Conservation (phyloP, 441 rosid genomes). For the Francoa sonchifolia region DNA sequence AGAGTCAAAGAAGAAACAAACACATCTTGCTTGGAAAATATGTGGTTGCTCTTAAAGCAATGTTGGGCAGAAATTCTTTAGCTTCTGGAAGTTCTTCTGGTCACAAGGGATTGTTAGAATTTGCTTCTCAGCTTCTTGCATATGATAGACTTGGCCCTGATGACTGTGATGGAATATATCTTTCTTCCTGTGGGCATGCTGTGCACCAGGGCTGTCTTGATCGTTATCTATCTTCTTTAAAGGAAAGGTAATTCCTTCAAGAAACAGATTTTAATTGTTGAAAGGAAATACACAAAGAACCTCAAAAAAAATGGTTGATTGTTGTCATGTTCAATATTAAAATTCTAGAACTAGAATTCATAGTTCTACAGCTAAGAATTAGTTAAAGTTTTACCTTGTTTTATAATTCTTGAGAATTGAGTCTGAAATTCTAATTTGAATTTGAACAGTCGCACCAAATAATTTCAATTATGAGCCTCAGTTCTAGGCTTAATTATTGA, state of each 20-base stretch:
- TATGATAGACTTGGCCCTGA: slow-evolving; percentile 65
- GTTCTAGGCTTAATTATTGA: too few relatives aligned
- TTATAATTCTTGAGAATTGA: too few relatives aligned
- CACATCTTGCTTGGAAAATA: slow-evolving; percentile 36
- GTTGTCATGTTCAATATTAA: too few relatives aligned
- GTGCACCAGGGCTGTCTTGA: slow-evolving; percentile 91
- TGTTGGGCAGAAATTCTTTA: slow-evolving; percentile 26
- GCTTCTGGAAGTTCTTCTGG: slow-evolving; percentile 28
- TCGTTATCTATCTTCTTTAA: slow-evolving; percentile 71
- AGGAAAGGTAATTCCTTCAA: slow-evolving; percentile 56
- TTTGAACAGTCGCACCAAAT: too few relatives aligned
- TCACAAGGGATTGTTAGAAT: slow-evolving; percentile 20
- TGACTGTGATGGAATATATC: slow-evolving; percentile 80
- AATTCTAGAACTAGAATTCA: too few relatives aligned
- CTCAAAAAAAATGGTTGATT: too few relatives aligned
- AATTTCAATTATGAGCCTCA: too few relatives aligned
- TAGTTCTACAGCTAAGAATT: too few relatives aligned
- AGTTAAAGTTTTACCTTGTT: too few relatives aligned
- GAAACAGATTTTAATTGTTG: background rate
- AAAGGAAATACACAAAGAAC: too few relatives aligned
- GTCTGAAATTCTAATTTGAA: too few relatives aligned
- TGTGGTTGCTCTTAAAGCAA: slow-evolving; percentile 34
- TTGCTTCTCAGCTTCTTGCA: slow-evolving; percentile 20
- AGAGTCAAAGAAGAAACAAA: slow-evolving; percentile 17
- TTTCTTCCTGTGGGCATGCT: slow-evolving; percentile 95